Conservation (phyloP, 306 rosid species). For the Cucumis melo region DNA sequence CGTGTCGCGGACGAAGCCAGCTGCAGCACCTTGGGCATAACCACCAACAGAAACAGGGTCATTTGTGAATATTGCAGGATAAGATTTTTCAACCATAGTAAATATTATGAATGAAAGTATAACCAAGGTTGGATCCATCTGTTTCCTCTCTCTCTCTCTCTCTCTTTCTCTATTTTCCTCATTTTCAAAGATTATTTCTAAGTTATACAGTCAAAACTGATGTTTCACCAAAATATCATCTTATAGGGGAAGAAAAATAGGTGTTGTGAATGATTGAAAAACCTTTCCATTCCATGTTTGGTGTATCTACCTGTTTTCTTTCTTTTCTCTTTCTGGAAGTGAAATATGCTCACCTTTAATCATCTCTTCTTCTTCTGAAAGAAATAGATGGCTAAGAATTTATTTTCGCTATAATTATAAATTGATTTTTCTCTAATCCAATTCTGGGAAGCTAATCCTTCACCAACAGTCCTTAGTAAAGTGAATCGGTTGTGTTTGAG, state of each 20-base stretch:
- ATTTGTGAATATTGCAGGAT: conserved; percentile 10
- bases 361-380: background rate
- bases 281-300: conserved; percentile 4
- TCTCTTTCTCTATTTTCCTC: background rate
- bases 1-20: conserved; percentile 33
- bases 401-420: no score
- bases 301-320: background rate
- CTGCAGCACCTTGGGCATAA: conserved; percentile 7
- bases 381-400: background rate
- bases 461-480: background rate
- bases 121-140: conserved; percentile 6
- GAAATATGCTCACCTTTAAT: background rate
- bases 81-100: background rate
- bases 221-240: conserved; percentile 5
- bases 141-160: background rate
- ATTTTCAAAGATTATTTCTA: conserved; percentile 4
- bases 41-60: background rate
- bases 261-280: conserved; percentile 6
- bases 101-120: conserved; percentile 2
- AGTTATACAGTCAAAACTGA: conserved; percentile 5
- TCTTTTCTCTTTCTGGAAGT: background rate
- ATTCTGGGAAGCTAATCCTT: background rate
- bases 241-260: conserved; percentile 1
- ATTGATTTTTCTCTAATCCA: background rate
- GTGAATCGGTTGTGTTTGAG: background rate